Evolutionary conservation across 2,329 filamentous ascomycete species (phyloP).

Genomic region (Fusarium secorum): DNA sequence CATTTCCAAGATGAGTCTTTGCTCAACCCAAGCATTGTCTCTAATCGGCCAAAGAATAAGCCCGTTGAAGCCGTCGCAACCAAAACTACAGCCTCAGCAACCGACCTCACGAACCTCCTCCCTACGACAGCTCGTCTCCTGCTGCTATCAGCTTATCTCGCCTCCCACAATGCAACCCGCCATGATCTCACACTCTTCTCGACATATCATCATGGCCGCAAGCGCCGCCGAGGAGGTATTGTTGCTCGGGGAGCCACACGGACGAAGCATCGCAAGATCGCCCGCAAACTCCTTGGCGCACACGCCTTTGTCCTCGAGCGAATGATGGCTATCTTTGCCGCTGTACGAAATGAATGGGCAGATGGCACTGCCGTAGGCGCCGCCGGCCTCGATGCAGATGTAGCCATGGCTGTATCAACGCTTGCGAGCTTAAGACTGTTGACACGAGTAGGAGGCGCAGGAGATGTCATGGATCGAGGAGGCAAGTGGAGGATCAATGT

Average conservation of each 20-base stretch:
- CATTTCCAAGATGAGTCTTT: conserved; percentile 78
- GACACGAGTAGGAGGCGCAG: conserved; percentile 67
- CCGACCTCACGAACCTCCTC: conserved; percentile 64
- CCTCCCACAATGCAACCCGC: conserved; percentile 79
- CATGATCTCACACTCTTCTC: conserved; percentile 80
- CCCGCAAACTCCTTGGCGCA: conserved; percentile 78
- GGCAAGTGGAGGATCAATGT: conserved; percentile 82
- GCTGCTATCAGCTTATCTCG: conserved; percentile 79
- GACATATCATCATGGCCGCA: conserved; percentile 66
- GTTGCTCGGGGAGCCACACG: conserved; percentile 46
- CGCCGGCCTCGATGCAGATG: conserved; percentile 59
- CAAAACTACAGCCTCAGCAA: conserved; percentile 34
- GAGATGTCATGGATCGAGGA: conserved; percentile 72
- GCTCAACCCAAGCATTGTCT: conserved; percentile 70
- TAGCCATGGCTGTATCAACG: conserved; percentile 74
- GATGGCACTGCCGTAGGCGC: conserved; percentile 41
- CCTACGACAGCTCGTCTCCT: conserved; percentile 78
- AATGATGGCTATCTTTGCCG: conserved; percentile 78
- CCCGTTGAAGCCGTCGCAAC: not conserved
- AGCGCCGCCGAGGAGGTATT: conserved; percentile 58
- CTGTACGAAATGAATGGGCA: conserved; percentile 67
- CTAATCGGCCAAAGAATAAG: conserved; percentile 35
- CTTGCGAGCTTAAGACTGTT: conserved; percentile 75
- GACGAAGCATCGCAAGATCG: conserved; percentile 73
- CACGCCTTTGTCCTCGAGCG: conserved; percentile 81